A percentile compares a stretch with the other conserved stretches of the same genome.
Conservation (phyloP, 208 protist genomes). For the Trypanosomatidae sp. region DNA sequence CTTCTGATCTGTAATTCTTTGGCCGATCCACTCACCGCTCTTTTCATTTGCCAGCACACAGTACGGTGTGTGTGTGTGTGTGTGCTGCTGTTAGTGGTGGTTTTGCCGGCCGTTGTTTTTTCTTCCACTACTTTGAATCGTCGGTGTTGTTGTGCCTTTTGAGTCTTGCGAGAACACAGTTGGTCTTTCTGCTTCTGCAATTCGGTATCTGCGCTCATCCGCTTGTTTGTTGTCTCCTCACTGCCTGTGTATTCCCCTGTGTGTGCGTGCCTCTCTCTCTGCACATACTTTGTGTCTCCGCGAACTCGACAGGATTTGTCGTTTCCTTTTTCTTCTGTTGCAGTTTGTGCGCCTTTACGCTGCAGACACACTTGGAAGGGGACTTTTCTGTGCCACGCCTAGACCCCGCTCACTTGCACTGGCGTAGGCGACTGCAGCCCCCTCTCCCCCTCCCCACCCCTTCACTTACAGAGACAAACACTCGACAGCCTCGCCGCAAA, state of each 20-base stretch:
- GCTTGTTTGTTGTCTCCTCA: background rate
- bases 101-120: constrained; percentile 4
- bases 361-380: background rate
- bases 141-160: background rate
- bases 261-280: background rate
- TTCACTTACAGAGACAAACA: background rate
- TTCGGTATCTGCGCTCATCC: background rate
- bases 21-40: background rate
- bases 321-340: constrained; percentile 12
- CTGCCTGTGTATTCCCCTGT: background rate
- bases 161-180: background rate
- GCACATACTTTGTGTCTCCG: background rate
- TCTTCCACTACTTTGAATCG: background rate
- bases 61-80: background rate
- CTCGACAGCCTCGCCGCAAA: background rate
- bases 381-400: background rate
- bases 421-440: background rate
- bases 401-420: background rate
- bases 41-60: background rate
- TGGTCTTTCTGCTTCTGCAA: constrained; percentile 1
- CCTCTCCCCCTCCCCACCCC: too few species aligned
- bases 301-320: background rate
- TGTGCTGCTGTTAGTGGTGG: background rate
- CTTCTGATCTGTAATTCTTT: background rate
- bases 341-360: background rate